These are phyloP conservation scores for Cymodocea nodosa DNA, from an alignment of 116 monocot genomes.

Conservation along the genomic window DNA sequence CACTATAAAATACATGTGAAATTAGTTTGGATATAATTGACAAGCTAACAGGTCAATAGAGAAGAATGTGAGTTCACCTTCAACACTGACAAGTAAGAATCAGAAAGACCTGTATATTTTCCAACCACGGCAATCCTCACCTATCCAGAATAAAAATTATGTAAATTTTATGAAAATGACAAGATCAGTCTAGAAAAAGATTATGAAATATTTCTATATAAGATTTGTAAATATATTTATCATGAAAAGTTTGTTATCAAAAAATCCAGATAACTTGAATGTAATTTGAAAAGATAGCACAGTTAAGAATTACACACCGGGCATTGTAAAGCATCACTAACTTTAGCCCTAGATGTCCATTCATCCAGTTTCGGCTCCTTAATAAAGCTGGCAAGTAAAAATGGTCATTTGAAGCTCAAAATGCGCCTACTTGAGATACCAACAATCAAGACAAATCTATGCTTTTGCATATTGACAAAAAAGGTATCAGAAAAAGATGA, in stretches of 20 bases:
- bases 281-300: background rate
- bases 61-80: conserved; percentile 34
- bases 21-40: background rate
- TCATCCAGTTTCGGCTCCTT: conserved; percentile 38
- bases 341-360: conserved; percentile 54
- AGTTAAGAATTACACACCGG: conserved; percentile 25
- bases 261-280: no score
- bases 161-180: background rate
- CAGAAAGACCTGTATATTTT: conserved; percentile 76
- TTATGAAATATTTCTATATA: no score
- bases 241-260: no score
- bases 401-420: background rate
- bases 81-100: conserved; percentile 81
- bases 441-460: background rate
- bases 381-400: conserved; percentile 16
- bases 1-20: background rate
- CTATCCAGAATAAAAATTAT: conserved; percentile 16
- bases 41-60: background rate
- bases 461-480: background rate
- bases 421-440: no score
- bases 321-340: conserved; percentile 34
- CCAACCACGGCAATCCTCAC: conserved; percentile 90
- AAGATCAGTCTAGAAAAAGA: background rate
- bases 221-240: no score
- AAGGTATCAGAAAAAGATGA: background rate